Conservation (phyloP, 257 asterid genomes). For the Osmanthus fragrans region DNA sequence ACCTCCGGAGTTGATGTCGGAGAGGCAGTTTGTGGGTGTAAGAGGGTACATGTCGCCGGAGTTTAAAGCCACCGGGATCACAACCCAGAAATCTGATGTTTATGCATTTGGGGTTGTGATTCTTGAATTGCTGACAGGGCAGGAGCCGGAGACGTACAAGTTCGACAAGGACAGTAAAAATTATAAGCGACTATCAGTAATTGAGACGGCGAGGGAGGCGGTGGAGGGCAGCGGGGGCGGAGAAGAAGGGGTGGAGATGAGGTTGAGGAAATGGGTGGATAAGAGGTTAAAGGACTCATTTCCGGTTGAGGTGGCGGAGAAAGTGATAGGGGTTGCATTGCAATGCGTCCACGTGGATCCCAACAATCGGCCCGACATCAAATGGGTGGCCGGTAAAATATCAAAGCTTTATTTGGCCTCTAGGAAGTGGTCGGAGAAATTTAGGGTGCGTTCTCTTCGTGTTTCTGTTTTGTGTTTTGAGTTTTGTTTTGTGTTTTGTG, state of each 20-base stretch:
- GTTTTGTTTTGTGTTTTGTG: too few species aligned
- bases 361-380: slow-evolving; percentile 78
- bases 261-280: slow-evolving; percentile 85
- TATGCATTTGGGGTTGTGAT: slow-evolving; percentile 88
- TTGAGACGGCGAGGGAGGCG: slow-evolving; percentile 61
- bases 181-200: slow-evolving; percentile 38
- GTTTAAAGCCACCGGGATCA: slow-evolving; percentile 62
- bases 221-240: slow-evolving; percentile 37
- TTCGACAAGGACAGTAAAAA: slow-evolving; percentile 56
- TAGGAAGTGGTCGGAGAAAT: slow-evolving; percentile 55
- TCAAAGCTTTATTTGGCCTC: slow-evolving; percentile 80
- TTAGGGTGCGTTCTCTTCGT: too few species aligned
- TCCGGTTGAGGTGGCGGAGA: slow-evolving; percentile 90
- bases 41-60: slow-evolving; percentile 97
- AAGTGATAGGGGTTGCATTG: slow-evolving; percentile 63
- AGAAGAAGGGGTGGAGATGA: slow-evolving; percentile 46
- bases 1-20: too few species aligned
- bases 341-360: slow-evolving; percentile 85
- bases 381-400: slow-evolving; percentile 67
- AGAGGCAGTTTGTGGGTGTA: slow-evolving; percentile 68
- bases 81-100: slow-evolving; percentile 86
- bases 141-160: slow-evolving; percentile 67
- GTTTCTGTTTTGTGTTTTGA: too few species aligned
- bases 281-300: slow-evolving; percentile 84
- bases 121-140: slow-evolving; percentile 77